These are phyloP conservation scores for Desmodesmus armatus DNA, from an alignment of 139 green algal genomes.

Conservation along the genomic window DNA sequence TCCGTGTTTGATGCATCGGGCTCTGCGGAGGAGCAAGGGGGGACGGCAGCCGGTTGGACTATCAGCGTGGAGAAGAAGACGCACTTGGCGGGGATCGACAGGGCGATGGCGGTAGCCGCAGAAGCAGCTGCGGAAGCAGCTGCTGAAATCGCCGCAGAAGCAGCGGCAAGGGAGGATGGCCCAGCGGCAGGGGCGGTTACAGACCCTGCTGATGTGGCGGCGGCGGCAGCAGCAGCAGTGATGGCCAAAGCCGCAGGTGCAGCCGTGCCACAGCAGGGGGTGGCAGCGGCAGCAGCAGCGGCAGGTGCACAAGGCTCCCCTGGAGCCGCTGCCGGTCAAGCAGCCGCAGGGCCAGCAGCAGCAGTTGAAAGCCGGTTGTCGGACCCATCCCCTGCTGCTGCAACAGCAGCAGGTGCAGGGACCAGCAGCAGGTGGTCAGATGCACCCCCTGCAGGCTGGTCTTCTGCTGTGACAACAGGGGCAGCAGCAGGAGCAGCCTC, in stretches of 20 bases:
- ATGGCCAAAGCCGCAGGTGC: neutral
- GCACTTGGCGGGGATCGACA: too few relatives aligned
- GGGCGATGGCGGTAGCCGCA: too few relatives aligned
- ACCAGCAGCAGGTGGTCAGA: neutral
- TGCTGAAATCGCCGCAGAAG: neutral
- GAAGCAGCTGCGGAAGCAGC: neutral
- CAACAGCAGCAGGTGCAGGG: neutral
- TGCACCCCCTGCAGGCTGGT: too few relatives aligned
- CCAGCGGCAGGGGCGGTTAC: neutral
- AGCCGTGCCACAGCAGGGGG: neutral
- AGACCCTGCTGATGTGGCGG: slow-evolving; percentile 1
- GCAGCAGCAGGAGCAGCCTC: neutral
- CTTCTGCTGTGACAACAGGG: neutral
- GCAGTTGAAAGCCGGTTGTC: neutral
- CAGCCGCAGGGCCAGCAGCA: neutral
- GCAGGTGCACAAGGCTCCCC: neutral
- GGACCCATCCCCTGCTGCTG: neutral
- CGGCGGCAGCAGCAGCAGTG: neutral
- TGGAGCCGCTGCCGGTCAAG: neutral
- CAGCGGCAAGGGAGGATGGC: neutral
- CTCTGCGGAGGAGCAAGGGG: too few relatives aligned
- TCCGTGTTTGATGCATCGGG: too few relatives aligned
- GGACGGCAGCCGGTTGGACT: too few relatives aligned
- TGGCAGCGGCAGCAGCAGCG: neutral
- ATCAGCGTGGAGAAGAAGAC: too few relatives aligned